Evolutionary conservation across 257 asterid species (phyloP), one percentile per base, ranked within the genome.

Genomic region (Ligustrum vulgare): DNA sequence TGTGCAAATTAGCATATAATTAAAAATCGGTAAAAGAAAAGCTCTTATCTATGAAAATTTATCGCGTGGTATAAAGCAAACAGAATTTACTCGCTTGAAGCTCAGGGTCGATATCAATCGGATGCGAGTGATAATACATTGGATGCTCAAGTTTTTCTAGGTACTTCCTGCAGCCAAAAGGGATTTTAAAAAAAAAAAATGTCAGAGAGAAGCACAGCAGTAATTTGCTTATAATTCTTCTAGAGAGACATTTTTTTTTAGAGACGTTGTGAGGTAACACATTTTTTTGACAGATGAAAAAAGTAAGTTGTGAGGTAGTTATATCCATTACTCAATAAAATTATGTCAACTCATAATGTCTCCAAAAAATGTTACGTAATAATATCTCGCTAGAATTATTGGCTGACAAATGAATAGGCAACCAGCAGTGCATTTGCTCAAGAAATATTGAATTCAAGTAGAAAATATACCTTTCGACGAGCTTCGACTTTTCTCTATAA

Each of bases 401-500:
- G n/a, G n/a, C n/a, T n/a, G 3, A 12, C 12, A 37, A 37, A 37
- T 37, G 43, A 9, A 37, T 37, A 37, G 43, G 43, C 12, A 37
- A 37, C 43, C 43, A 37, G 11, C 43, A 8, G 37, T 39, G 45
- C 45, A 41, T 9, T 10, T 41, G 47, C 11, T 41, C 15, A 41
- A 41, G 47, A 39, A 39, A 39, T 10, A 39, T 9, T 39, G 15
- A 39, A 39, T 39, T 39, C 45, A 9, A 39, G 45, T 39, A 39
- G 3, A 8, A 41, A 10, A 9, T 10, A 51, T 75, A 90, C 97
- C 94, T 89, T 58, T 91, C 97, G 0, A 80, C 67, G 43, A 80
- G 85, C 84, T 91, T 93, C 7, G 89, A 70, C 80, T 94, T 94
- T 75, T 94, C 98, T 65, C 94, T 72, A 62, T 94, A 94, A 9